Evolutionary conservation across 2,329 filamentous ascomycete species (phyloP).

Genomic region (Fusarium goolgardi): DNA sequence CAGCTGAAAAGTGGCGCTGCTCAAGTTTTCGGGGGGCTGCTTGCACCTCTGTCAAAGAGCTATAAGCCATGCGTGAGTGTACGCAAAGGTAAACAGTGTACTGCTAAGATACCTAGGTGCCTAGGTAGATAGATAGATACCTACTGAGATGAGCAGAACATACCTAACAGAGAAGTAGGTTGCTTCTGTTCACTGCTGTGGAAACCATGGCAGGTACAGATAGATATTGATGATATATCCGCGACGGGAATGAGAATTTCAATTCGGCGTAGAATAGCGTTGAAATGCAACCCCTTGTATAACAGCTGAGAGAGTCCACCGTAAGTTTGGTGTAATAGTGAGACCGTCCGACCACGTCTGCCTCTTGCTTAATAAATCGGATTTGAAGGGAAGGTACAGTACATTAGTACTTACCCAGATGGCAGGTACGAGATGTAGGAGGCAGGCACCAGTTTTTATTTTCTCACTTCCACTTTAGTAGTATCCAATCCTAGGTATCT

Average conservation of each 20-base stretch:
- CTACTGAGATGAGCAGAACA: background rate
- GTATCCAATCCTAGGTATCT: background rate
- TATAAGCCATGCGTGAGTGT: background rate
- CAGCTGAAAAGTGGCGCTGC: conserved; percentile 1
- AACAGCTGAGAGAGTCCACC: conserved; percentile 7
- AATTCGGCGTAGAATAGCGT: conserved; percentile 29
- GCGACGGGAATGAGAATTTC: background rate
- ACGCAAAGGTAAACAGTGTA: background rate
- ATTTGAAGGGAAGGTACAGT: background rate
- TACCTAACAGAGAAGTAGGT: background rate
- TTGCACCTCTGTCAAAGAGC: background rate
- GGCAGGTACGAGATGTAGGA: no score
- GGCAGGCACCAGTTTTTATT: conserved; percentile 30
- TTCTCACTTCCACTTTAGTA: conserved; percentile 9
- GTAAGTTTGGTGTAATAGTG: background rate
- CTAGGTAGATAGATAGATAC: no score
- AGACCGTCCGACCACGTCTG: conserved; percentile 3
- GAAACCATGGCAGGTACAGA: background rate
- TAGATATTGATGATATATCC: background rate
- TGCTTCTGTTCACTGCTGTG: background rate
- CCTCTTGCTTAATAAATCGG: conserved; percentile 8
- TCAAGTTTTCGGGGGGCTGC: background rate
- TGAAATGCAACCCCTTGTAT: conserved; percentile 27
- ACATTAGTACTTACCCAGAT: no score
- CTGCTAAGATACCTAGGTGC: no score